phyloP scores from a whole-genome alignment of 306 rosid species.

The Echinosophora koreensis region DNA sequence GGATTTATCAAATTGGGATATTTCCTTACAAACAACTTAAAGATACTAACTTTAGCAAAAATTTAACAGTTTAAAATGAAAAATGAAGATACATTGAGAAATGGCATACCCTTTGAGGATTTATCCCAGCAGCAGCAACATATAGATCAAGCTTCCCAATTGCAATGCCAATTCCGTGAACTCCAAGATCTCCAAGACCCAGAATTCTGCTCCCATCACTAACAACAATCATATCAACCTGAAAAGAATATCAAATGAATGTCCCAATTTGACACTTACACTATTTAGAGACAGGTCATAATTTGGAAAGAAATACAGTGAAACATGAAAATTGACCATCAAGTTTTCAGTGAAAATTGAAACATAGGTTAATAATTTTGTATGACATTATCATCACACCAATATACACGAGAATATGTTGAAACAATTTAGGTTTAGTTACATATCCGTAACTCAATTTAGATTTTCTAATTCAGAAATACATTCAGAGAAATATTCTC shows the following conservation, averaged over 20 bases:
- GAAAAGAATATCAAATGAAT: conserved; percentile 49
- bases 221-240: conserved; percentile 99
- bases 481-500: no score
- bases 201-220: conserved; percentile 98
- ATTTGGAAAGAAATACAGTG: not conserved
- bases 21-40: conserved; percentile 24
- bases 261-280: conserved; percentile 34
- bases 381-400: no score
- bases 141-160: conserved; percentile 95
- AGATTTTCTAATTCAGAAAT: no score
- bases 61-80: conserved; percentile 37
- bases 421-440: no score
- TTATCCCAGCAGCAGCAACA: conserved; percentile 99
- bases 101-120: conserved; percentile 90
- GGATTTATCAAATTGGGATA: conserved; percentile 28
- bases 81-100: conserved; percentile 31
- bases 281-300: conserved; percentile 25
- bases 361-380: no score
- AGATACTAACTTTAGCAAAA: conserved; percentile 9
- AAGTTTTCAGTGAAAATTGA: not conserved
- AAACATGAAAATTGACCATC: conserved; percentile 22
- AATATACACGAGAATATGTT: no score
- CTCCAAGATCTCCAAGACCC: conserved; percentile 99
- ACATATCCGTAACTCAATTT: no score
- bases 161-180: conserved; percentile 96